A percentile compares a stretch with the other conserved stretches of the same genome.
Conservation (phyloP, 345 rosid species). For the Erucastrum elatum region DNA sequence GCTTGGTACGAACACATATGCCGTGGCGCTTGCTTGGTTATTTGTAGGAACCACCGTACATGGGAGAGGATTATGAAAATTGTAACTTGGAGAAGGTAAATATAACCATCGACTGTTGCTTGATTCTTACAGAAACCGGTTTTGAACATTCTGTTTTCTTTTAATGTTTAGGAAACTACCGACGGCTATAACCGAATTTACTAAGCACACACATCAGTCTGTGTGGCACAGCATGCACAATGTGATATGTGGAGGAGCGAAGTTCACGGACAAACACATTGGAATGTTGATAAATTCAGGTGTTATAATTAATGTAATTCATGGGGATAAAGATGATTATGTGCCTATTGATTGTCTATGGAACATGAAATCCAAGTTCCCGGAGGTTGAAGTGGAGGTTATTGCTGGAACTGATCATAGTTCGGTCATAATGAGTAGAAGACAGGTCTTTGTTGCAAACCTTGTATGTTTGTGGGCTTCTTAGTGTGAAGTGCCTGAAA, state of each 20-base stretch:
- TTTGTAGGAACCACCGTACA: conserved; percentile 61
- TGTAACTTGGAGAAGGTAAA: conserved; percentile 55
- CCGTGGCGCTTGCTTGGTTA: conserved; percentile 61
- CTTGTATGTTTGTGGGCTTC: conserved; percentile 59
- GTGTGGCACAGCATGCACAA: conserved; percentile 85
- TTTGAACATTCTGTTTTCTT: background rate
- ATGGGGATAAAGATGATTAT: conserved; percentile 56
- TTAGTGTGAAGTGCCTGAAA: background rate
- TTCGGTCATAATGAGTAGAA: conserved; percentile 54
- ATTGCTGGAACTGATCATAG: conserved; percentile 51
- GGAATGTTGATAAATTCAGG: conserved; percentile 37
- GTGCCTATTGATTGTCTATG: conserved; percentile 60
- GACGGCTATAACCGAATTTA: conserved; percentile 43
- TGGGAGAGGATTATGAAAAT: conserved; percentile 71
- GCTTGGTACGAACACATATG: conserved; percentile 81
- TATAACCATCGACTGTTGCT: background rate
- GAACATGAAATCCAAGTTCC: conserved; percentile 51
- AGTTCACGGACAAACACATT: conserved; percentile 51
- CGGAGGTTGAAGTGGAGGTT: conserved; percentile 44
- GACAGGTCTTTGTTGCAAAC: conserved; percentile 44
- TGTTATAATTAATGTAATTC: conserved; percentile 52
- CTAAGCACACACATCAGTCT: conserved; percentile 79
- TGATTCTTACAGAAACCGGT: background rate
- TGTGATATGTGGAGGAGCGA: conserved; percentile 75
- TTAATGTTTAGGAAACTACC: conserved; percentile 47